Percentiles rank a stretch among this genome's conserved stretches.
Evolutionary conservation across 345 rosid species (phyloP).

Genomic region (Dovyalis caffra): DNA sequence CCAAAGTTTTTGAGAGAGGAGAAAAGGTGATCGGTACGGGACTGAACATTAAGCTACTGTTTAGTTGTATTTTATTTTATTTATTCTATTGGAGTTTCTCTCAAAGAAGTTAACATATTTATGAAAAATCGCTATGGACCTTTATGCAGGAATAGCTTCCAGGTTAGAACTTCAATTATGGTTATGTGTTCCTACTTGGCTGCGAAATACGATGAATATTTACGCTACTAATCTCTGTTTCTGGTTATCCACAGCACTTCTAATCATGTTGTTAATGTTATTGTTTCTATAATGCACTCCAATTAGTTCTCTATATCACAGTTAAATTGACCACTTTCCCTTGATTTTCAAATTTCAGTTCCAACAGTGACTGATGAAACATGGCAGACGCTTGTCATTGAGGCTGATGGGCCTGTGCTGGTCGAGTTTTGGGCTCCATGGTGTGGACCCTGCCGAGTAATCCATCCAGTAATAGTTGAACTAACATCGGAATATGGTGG

Average conservation of each 20-base stretch:
- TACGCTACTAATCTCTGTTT: background rate
- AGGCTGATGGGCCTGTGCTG: conserved; percentile 52
- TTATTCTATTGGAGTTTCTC: too few species aligned
- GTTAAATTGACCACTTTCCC: conserved; percentile 17
- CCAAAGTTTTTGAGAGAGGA: too few species aligned
- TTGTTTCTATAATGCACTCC: background rate
- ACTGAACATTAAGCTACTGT: background rate
- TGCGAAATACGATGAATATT: background rate
- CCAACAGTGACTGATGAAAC: conserved; percentile 43
- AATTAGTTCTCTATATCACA: background rate
- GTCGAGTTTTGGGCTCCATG: conserved; percentile 85
- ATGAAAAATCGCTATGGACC: background rate
- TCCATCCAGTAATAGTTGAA: conserved; percentile 58
- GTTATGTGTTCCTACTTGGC: background rate
- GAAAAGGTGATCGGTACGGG: too few species aligned
- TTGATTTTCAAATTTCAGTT: conserved; percentile 10
- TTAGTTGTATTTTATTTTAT: background rate
- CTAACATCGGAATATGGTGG: conserved; percentile 57
- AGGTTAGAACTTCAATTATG: background rate
- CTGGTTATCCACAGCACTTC: background rate
- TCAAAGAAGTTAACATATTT: background rate
- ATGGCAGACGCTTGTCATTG: conserved; percentile 65
- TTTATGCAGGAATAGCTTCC: background rate
- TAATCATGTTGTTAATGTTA: background rate
- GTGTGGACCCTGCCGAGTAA: conserved; percentile 85